phyloP scores from a whole-genome alignment of 2,329 filamentous ascomycete genomes.

The Alternaria gaisen region DNA sequence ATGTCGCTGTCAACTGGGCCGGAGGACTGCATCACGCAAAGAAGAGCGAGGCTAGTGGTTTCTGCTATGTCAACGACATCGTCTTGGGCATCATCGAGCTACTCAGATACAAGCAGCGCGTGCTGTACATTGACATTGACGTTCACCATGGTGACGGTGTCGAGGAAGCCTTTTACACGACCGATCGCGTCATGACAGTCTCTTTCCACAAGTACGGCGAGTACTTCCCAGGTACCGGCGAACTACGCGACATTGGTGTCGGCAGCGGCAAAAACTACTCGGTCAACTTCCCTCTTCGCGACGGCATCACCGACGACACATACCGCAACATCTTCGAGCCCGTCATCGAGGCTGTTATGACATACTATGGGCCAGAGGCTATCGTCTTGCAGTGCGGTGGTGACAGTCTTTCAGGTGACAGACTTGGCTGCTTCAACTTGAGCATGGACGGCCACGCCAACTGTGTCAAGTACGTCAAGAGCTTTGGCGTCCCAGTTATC shows the following conservation, averaged over 20 bases:
- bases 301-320: conserved; percentile 72
- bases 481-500: conserved; percentile 70
- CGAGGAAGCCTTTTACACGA: conserved; percentile 76
- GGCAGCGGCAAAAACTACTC: conserved; percentile 73
- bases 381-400: conserved; percentile 75
- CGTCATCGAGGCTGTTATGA: conserved; percentile 73
- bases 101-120: conserved; percentile 80
- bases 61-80: conserved; percentile 99
- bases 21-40: conserved; percentile 97
- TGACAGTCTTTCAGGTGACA: conserved; percentile 72
- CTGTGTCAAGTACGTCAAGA: conserved; percentile 74
- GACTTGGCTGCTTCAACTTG: conserved; percentile 74
- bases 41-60: conserved; percentile 90
- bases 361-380: conserved; percentile 72
- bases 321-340: conserved; percentile 76
- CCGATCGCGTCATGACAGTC: conserved; percentile 75
- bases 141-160: conserved; percentile 88
- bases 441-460: conserved; percentile 76
- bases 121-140: conserved; percentile 95
- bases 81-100: conserved; percentile 92
- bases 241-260: conserved; percentile 73
- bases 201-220: conserved; percentile 79
- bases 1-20: conserved; percentile 74
- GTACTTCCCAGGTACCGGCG: conserved; percentile 75
- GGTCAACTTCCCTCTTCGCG: conserved; percentile 74